Base-by-base conservation (phyloP, 176 grass and related monocot genomes). In the Eragrostis nindensis region DNA sequence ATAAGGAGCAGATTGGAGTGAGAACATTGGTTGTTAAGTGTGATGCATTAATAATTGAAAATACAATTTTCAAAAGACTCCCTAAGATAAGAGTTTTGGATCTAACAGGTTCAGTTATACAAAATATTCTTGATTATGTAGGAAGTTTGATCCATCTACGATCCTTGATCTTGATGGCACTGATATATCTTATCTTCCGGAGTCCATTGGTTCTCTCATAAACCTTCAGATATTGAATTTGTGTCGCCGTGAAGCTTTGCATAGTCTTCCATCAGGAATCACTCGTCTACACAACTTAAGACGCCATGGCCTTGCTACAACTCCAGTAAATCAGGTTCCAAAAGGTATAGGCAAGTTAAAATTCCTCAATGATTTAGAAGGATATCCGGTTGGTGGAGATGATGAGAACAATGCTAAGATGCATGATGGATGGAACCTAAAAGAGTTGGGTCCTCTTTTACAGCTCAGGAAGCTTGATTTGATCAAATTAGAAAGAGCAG, bases 161-260 rank as follows among this genome's bases (percentile, higher is more conserved):
- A 1, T 74, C 63, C 40, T 79, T 74, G 74, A 88, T 61, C 38
- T 88, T 1, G 43, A 79, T 54, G 1, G 2, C 0, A 83, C 80
- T n/a, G 46, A 65, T 18, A 67, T 84, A 44, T 16, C 6, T 5
- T 68, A n/a, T 11, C 46, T 88, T 65, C 86, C 86, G 4, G 22
- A 79, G 6, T 61, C 48, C 7, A 74, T 88, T 36, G 38, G 80
- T 6, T 70, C 8, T 7, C 86, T 88, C 3, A 27, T 18, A 10
- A 84, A 88, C 32, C 80, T 88, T 38, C 80, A 88, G 14, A 68
- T 77, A 21, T 48, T 88, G 29, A 84, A 74, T 17, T 30, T 79
- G 19, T 8, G 12, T 2, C 4, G 7, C 0, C 84, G 86, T 38
- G 8, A 57, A 49, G 8, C 9, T 40, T 64, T 88, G 40, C 50